Percentiles rank a stretch among this genome's conserved stretches.
Conservation (phyloP, 352 stramenopile species). For the Lagenidium sp. region DNA sequence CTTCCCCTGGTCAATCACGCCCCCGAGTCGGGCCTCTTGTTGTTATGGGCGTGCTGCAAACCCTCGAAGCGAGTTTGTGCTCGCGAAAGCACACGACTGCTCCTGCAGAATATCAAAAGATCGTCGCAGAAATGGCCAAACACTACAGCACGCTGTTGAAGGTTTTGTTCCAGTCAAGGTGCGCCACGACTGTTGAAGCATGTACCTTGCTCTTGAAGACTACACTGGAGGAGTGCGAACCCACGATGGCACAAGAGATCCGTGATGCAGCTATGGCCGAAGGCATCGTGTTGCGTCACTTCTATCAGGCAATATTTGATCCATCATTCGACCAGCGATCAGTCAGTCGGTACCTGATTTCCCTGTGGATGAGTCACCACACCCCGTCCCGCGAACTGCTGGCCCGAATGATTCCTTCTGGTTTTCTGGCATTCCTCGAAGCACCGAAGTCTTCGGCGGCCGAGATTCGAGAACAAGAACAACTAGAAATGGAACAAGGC, state of each 20-base stretch:
- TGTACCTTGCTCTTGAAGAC: slow-evolving; percentile 91
- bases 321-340: slow-evolving; percentile 89
- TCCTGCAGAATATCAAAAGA: slow-evolving; percentile 45
- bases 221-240: slow-evolving; percentile 84
- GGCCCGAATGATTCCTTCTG: slow-evolving; percentile 81
- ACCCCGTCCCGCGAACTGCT: slow-evolving; percentile 85
- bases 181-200: slow-evolving; percentile 75
- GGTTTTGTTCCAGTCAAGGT: slow-evolving; percentile 84
- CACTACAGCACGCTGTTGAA: slow-evolving; percentile 82
- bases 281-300: slow-evolving; percentile 89
- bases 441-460: slow-evolving; percentile 67
- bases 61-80: slow-evolving; percentile 87
- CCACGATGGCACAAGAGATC: slow-evolving; percentile 72
- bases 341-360: slow-evolving; percentile 92
- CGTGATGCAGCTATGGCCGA: slow-evolving; percentile 89
- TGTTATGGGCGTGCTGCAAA: slow-evolving; percentile 88
- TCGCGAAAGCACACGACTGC: slow-evolving; percentile 83
- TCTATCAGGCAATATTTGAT: slow-evolving; percentile 91
- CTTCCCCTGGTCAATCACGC: slow-evolving; percentile 5
- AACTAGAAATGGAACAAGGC: slow-evolving; percentile 58
- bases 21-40: slow-evolving; percentile 61
- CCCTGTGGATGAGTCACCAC: slow-evolving; percentile 92
- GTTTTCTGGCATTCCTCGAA: slow-evolving; percentile 85
- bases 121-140: slow-evolving; percentile 57
- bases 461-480: slow-evolving; percentile 84